Base-by-base conservation (phyloP, 2,329 filamentous ascomycete genomes). In the Clarireedia homoeocarpa region DNA sequence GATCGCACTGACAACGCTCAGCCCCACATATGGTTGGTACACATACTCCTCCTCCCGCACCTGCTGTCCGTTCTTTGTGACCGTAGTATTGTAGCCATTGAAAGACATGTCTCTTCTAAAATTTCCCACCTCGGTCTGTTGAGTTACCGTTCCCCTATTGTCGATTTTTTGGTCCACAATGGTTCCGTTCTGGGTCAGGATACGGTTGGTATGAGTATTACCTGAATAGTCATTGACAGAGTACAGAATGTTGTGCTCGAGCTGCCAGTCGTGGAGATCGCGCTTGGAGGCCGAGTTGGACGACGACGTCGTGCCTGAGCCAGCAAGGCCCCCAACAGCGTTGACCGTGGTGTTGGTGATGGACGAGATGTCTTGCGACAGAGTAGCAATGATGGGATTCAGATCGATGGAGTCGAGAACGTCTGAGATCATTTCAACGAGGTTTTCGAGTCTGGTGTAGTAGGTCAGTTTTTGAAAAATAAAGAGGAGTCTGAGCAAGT, bases 171-270 rank as follows among this genome's bases (percentile, higher is more conserved):
- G 71, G 61, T 83, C 79, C 54, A 78, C 72, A 49, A 83, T 75
- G 56, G 72, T 74, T 42, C 80, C 80, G 60, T 78, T 76, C 67
- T 82, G 80, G 4, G 72, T 75, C 6, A 83, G 70, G 6, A 82
- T 69, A 42, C 79, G 77, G 66, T 84, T 83, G 38, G 77, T 82
- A 68, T 80, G 77, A 39, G 71, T 74, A 57, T 77, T 73, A 17
- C 80, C 79, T 14, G 71, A 72, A 66, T 82, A 84, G 71, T 84
- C 76, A 70, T 83, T 83, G 66, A 82, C 68, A 27, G 77, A 80
- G 69, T 81, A 84, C 36, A 85, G 75, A 58, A 84, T 78, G 65
- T 81, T 81, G 70, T 82, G 73, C 55, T 72, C 70, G 44, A 83
- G 69, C 48, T 79, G 75, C 68, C 76, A 78, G 30, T 34, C 30